Base-by-base conservation (phyloP, 306 rosid genomes). In the Gillenia trifoliata region DNA sequence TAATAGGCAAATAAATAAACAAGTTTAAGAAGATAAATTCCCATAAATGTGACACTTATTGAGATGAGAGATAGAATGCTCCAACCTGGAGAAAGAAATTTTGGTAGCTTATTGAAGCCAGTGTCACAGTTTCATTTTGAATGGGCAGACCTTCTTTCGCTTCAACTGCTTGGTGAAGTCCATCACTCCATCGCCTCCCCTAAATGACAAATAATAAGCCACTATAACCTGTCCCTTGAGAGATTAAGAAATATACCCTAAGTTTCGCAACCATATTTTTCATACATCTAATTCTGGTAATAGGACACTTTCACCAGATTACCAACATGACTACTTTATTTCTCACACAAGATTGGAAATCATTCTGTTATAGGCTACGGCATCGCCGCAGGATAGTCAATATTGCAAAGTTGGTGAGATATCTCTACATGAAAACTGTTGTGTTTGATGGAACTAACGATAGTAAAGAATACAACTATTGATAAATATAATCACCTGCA, bases 181-280 rank as follows among this genome's bases (percentile, higher is more conserved):
- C 97, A 71, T 94, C 98, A 84, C 98, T 94, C 98, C 98, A 94
- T 84, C 97, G 84, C 87, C 98, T 88, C 74, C 97, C 98, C 98
- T 94, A 82, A 63, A 81, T 63, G 59, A 72, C 66, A 68, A 68
- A 78, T 16, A 73, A 36, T 43, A 41, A 77, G 40, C 67, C 23
- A 80, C 77, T 55, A 49, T 66, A 74, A 63, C 26, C 75, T 69
- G 49, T 77, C 71, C 68, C 68, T 13, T 79, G 66, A 75, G 78
- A 65, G 45, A 78, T 66, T 78, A 59, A 69, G 28, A 79, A 78
- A 36, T 64, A 50, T 72, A 64, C 38, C 43, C 29, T 45, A 23
- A 66, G 41, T 66, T 64, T 67, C 49, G 66, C 72, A 38, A 68
- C 52, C 28, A 59, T 22, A 15, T 11, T 38, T 28, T 11, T 36